Evolutionary conservation across 768 basidiomycete genomes (phyloP).

Genomic region (Asterophora parasitica): DNA sequence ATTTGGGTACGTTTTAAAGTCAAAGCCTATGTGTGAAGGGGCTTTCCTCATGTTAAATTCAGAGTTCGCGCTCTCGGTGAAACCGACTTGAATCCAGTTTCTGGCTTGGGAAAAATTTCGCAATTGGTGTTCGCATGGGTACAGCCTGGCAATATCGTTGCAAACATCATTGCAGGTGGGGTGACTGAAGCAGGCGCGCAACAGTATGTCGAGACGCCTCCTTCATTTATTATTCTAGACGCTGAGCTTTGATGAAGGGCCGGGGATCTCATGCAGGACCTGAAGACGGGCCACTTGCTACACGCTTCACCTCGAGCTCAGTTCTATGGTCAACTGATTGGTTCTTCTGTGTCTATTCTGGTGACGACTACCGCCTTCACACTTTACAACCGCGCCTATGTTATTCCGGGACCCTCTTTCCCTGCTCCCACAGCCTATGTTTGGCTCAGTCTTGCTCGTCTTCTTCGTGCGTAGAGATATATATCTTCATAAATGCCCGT

Average conservation of each 20-base stretch:
- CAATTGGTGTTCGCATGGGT: constrained; percentile 93
- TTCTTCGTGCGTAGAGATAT: constrained; percentile 53
- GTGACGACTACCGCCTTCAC: constrained; percentile 86
- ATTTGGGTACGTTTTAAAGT: constrained; percentile 60
- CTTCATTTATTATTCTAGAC: background rate
- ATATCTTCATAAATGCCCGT: background rate
- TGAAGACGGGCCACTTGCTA: constrained; percentile 95
- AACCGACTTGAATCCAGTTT: constrained; percentile 91
- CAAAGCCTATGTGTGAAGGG: too few species aligned
- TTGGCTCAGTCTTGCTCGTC: constrained; percentile 76
- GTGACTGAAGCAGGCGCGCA: constrained; percentile 96
- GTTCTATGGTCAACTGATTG: constrained; percentile 91
- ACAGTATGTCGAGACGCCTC: constrained; percentile 48
- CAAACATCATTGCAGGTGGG: constrained; percentile 95
- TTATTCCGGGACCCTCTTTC: constrained; percentile 91
- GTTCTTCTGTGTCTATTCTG: constrained; percentile 81
- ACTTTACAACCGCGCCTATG: constrained; percentile 83
- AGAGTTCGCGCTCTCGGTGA: constrained; percentile 94
- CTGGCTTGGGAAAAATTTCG: constrained; percentile 91
- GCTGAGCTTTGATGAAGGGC: constrained; percentile 46
- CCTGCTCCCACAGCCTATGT: constrained; percentile 94
- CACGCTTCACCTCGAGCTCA: constrained; percentile 90
- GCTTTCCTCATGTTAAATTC: background rate
- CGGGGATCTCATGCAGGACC: constrained; percentile 97
- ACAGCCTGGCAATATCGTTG: constrained; percentile 93